These are phyloP conservation scores for Bremia lactucae DNA, from an alignment of 352 stramenopile genomes.

Conservation along the genomic window DNA sequence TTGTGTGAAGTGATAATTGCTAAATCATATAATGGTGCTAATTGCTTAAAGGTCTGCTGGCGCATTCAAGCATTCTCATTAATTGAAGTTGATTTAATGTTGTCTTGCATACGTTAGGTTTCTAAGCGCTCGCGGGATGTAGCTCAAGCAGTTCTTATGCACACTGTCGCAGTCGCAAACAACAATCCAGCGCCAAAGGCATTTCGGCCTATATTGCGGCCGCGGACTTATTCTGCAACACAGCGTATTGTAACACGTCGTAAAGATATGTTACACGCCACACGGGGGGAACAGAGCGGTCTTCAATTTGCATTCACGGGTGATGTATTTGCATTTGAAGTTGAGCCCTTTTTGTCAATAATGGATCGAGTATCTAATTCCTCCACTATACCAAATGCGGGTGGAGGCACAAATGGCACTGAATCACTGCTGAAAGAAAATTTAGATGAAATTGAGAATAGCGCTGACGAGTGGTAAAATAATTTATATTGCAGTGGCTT, in stretches of 20 bases:
- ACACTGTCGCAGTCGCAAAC: conserved; percentile 66
- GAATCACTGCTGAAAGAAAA: conserved; percentile 16
- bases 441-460: conserved; percentile 69
- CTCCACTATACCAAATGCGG: neutral
- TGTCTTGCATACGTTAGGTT: conserved; percentile 17
- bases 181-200: conserved; percentile 41
- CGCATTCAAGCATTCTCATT: neutral
- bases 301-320: conserved; percentile 32
- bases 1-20: conserved; percentile 48
- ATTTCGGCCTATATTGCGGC: conserved; percentile 63
- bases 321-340: conserved; percentile 55
- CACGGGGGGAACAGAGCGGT: conserved; percentile 5
- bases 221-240: conserved; percentile 34
- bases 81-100: neutral
- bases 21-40: conserved; percentile 36
- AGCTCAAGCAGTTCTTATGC: conserved; percentile 42
- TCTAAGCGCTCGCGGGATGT: conserved; percentile 48
- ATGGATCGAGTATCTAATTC: conserved; percentile 18
- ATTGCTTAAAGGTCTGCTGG: conserved; percentile 36
- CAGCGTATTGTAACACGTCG: conserved; percentile 36
- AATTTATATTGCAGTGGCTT: too few species aligned
- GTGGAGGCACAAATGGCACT: conserved; percentile 1
- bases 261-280: conserved; percentile 25
- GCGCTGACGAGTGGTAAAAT: conserved; percentile 41
- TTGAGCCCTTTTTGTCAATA: conserved; percentile 51